Percentiles rank a stretch among this genome's conserved stretches.
phyloP scores from a whole-genome alignment of 78 protist species.

The Mastigamoeba balamuthi region DNA sequence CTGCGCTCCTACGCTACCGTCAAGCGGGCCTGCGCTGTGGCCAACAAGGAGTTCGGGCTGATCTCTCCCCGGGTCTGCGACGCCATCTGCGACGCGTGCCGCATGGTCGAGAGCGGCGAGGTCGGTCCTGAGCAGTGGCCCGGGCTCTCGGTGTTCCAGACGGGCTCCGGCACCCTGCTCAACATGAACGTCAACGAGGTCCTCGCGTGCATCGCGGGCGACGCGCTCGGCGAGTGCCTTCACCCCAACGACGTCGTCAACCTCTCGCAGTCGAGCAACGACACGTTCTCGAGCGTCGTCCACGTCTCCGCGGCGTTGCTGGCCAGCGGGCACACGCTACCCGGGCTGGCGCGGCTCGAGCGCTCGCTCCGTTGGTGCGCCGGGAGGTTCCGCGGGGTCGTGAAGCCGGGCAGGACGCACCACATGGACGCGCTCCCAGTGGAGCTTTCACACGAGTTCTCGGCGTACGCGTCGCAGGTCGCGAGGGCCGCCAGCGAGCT shows the following conservation, averaged over 20 bases:
- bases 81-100: slow-evolving; percentile 7
- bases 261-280: slow-evolving; percentile 64
- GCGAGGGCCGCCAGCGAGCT: no score
- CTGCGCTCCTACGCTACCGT: slow-evolving; percentile 48
- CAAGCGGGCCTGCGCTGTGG: slow-evolving; percentile 59
- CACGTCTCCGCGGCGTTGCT: slow-evolving; percentile 55
- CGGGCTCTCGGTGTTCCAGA: slow-evolving; percentile 66
- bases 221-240: slow-evolving; percentile 7
- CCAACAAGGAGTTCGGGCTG: background rate
- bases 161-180: slow-evolving; percentile 74
- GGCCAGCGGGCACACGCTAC: background rate
- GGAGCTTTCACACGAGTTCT: slow-evolving; percentile 42
- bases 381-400: slow-evolving; percentile 13
- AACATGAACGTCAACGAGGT: slow-evolving; percentile 86
- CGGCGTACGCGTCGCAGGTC: slow-evolving; percentile 51
- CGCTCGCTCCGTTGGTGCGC: slow-evolving; percentile 21
- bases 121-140: slow-evolving; percentile 66
- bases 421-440: slow-evolving; percentile 70
- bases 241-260: slow-evolving; percentile 90
- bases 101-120: slow-evolving; percentile 13
- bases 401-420: slow-evolving; percentile 82
- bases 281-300: slow-evolving; percentile 80
- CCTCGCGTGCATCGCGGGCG: background rate
- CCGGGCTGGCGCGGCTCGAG: background rate
- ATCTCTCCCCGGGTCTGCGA: background rate